Evolutionary conservation across 1,139 yeast species (phyloP).

Genomic region (Yamadazyma sp.): DNA sequence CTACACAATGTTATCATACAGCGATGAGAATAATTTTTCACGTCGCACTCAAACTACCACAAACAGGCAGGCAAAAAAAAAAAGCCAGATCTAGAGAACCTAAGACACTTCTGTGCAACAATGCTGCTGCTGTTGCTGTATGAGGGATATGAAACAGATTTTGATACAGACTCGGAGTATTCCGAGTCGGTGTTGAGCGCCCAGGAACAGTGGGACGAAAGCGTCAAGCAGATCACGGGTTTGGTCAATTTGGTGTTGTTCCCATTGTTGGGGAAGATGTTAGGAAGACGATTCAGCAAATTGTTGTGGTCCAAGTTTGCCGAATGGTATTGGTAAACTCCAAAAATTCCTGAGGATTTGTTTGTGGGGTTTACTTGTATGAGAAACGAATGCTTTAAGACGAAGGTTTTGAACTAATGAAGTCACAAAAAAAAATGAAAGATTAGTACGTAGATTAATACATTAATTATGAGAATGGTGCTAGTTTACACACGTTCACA

Average conservation of each 20-base stretch:
- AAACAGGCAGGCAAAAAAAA: too few relatives aligned
- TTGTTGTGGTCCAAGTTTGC: conserved; percentile 35
- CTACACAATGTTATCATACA: conserved; percentile 3
- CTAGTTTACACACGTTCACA: conserved; percentile 4
- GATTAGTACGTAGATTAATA: background rate
- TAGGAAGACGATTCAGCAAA: conserved; percentile 66
- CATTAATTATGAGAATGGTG: background rate
- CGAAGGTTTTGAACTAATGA: background rate
- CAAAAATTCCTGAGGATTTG: too few relatives aligned
- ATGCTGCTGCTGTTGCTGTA: conserved; percentile 1
- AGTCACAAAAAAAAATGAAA: background rate
- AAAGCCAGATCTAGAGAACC: too few relatives aligned
- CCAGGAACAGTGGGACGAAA: conserved; percentile 82
- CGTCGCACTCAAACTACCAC: background rate
- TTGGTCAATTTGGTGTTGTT: conserved; percentile 58
- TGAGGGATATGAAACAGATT: conserved; percentile 1
- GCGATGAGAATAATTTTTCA: conserved; percentile 4
- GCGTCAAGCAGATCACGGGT: conserved; percentile 58
- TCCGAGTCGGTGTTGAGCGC: conserved; percentile 34
- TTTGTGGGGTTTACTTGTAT: too few relatives aligned
- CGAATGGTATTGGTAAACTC: conserved; percentile 25
- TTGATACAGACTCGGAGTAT: conserved; percentile 13
- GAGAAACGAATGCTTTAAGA: background rate
- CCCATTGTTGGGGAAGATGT: conserved; percentile 68
- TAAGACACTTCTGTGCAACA: background rate